Evolutionary conservation across 805 yeast genomes (phyloP), one percentile per base, ranked within the genome.

Genomic region (Zygoascus bituminiphila): DNA sequence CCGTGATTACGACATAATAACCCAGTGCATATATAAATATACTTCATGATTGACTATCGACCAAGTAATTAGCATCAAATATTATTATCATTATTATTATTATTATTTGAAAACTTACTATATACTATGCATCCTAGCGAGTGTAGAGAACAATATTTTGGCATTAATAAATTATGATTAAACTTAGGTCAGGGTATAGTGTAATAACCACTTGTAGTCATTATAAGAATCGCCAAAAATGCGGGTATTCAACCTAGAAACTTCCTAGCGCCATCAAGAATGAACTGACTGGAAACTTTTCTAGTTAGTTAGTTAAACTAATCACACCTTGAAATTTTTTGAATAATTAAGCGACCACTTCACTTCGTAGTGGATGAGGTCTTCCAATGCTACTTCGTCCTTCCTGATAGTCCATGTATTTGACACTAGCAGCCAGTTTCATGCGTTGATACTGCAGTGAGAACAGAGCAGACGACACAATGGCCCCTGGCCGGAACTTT

Each of bases 361-460:
- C 33, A 12, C 15, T 12, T 29, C 33, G 33, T 4, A 29, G 33
- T 12, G 33, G 33, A 29, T 29, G 33, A 15, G 33, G 33, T 6
- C 33, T 29, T 12, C 33, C 33, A 15, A 29, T 29, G 33, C 33
- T 29, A 12, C 15, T 12, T 29, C 33, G 4, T 12, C 33, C 33
- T 29, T 29, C 33, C 33, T 29, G 33, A 15, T 29, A 29, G 10
- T 29, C 33, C 33, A 29, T 29, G n/a, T 29, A 29, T 7, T 29
- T 29, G 33, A 29, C 33, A 29, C 33, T 29, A 4, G 42, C 15
- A 20, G 23, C 42, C 26, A 39, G 42, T 25, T 39, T 39, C 42
- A 39, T 39, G 24, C 42, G 42, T 20, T 39, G 42, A 39, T 39
- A 39, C 42, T 39, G 42, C 15, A 39, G 10, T 10, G 42, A 39